phyloP scores from a whole-genome alignment of 108 stramenopile genomes.

The Fragilaria crotonensis region DNA sequence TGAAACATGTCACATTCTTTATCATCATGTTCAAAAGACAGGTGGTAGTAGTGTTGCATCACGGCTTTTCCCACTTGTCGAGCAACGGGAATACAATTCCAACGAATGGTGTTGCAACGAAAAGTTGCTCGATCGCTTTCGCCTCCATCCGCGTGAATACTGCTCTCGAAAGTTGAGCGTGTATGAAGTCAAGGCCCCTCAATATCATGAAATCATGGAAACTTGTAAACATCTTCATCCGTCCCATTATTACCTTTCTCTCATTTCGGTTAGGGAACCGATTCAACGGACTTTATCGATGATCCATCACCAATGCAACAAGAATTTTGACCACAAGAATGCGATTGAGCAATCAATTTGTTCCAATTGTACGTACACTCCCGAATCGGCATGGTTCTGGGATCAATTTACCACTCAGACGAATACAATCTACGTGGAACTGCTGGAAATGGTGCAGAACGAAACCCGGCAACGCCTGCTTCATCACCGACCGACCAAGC shows the following conservation, averaged over 20 bases:
- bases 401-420: neutral
- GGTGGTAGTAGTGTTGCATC: too few species aligned
- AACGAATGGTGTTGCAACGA: too few species aligned
- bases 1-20: too few species aligned
- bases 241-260: neutral
- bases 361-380: neutral
- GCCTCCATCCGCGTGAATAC: too few species aligned
- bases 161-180: too few species aligned
- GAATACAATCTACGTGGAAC: neutral
- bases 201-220: neutral
- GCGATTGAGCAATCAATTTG: conserved; percentile 4
- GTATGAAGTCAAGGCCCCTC: too few species aligned
- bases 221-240: neutral
- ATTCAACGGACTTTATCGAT: conserved; percentile 9
- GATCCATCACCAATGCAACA: conserved; percentile 14
- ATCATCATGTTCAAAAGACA: too few species aligned
- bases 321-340: conserved; percentile 6
- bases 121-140: too few species aligned
- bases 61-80: too few species aligned
- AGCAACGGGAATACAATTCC: too few species aligned
- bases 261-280: conserved; percentile 11
- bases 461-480: neutral
- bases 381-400: neutral
- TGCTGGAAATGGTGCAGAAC: neutral
- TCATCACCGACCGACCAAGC: neutral